Conservation (phyloP, 345 rosid genomes). For the Leavenworthia alabamica region DNA sequence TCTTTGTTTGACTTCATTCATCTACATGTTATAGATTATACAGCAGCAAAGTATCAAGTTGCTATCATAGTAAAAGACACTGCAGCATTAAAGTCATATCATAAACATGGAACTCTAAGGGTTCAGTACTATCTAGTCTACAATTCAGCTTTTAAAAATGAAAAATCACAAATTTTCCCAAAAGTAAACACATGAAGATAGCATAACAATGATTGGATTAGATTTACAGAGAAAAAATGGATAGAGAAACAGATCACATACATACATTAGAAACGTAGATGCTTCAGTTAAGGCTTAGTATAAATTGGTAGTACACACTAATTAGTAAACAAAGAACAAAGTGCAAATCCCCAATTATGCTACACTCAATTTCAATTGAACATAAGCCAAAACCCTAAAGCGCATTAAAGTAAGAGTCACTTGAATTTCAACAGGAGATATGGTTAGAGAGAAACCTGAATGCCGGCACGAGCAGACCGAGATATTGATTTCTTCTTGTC, state of each 20-base stretch:
- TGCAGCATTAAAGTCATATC: background rate
- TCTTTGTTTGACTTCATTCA: background rate
- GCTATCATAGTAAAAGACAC: background rate
- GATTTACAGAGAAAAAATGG: background rate
- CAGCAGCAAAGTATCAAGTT: background rate
- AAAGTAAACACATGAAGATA: background rate
- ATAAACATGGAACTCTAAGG: background rate
- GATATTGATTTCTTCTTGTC: conserved; percentile 81
- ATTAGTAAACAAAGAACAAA: background rate
- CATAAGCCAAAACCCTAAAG: background rate
- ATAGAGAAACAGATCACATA: background rate
- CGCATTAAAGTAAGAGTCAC: background rate
- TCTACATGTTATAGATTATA: background rate
- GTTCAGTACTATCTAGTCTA: background rate
- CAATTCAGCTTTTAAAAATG: background rate
- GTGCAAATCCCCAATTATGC: background rate
- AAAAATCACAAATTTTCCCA: background rate
- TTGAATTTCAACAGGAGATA: background rate
- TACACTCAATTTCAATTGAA: background rate
- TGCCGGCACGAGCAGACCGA: conserved; percentile 91
- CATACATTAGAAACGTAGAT: background rate
- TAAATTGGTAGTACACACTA: background rate
- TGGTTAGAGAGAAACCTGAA: conserved; percentile 46
- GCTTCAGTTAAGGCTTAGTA: background rate
- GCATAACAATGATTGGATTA: background rate